These are phyloP conservation scores for Flaveria brownii DNA, from an alignment of 129 eudicot genomes.

Conservation along the genomic window DNA sequence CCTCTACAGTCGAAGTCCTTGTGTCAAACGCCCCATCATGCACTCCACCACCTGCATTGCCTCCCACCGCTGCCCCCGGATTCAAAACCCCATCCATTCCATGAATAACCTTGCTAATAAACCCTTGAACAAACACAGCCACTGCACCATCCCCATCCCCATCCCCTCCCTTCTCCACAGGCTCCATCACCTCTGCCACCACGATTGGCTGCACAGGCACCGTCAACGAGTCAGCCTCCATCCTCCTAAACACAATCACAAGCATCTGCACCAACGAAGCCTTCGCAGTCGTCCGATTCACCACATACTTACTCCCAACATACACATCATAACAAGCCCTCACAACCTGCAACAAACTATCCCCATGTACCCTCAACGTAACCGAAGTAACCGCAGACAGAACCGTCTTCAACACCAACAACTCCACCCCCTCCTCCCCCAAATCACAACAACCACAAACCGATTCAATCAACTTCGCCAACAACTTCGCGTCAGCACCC, in stretches of 20 bases:
- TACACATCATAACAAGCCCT: slow-evolving; percentile 81
- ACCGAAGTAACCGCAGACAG: slow-evolving; percentile 84
- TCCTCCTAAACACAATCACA: slow-evolving; percentile 91
- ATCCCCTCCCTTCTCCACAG: slow-evolving; percentile 61
- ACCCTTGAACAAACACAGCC: slow-evolving; percentile 86
- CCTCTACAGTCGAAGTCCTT: slow-evolving; percentile 72
- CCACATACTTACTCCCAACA: slow-evolving; percentile 77
- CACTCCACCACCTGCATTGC: slow-evolving; percentile 32
- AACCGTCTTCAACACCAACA: slow-evolving; percentile 72
- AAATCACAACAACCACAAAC: slow-evolving; percentile 70
- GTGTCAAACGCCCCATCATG: slow-evolving; percentile 98
- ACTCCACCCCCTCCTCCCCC: slow-evolving; percentile 69
- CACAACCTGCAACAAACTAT: slow-evolving; percentile 76
- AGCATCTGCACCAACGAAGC: slow-evolving; percentile 95
- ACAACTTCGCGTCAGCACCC: slow-evolving; percentile 51
- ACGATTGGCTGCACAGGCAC: slow-evolving; percentile 94
- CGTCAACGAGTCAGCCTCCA: slow-evolving; percentile 92
- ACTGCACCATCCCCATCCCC: slow-evolving; percentile 63
- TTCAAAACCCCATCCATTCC: slow-evolving; percentile 92
- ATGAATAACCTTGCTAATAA: slow-evolving; percentile 85
- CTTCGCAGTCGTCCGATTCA: slow-evolving; percentile 92
- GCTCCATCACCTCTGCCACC: slow-evolving; percentile 95
- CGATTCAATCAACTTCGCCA: slow-evolving; percentile 62
- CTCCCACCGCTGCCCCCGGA: slow-evolving; percentile 45
- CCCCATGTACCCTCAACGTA: slow-evolving; percentile 73